Evolutionary conservation across 768 basidiomycete genomes (phyloP).

Genomic region (Suillus variegatus): DNA sequence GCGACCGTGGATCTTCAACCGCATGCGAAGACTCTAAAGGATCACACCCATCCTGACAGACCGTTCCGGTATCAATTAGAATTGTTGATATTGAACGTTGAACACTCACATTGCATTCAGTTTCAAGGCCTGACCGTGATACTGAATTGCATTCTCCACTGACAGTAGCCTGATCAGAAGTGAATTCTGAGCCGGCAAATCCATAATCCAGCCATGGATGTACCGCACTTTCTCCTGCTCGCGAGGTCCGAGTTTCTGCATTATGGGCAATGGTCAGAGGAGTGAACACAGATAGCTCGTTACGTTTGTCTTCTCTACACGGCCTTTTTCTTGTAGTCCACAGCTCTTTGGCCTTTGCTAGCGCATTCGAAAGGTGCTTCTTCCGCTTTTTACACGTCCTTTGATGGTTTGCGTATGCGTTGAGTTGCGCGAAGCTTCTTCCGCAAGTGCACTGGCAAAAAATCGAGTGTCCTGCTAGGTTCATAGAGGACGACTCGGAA

Average conservation of each 20-base stretch:
- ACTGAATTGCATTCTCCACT: neutral
- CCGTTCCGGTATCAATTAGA: neutral
- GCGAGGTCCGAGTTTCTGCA: neutral
- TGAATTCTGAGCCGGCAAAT: neutral
- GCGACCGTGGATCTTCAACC: neutral
- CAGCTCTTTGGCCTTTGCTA: conserved; percentile 8
- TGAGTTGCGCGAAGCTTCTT: neutral
- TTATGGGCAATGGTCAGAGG: neutral
- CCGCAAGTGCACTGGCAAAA: neutral
- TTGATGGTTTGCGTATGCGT: neutral
- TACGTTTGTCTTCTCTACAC: neutral
- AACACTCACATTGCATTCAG: neutral
- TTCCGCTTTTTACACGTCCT: neutral
- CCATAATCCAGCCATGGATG: neutral
- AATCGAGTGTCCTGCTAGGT: neutral
- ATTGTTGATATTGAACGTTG: neutral
- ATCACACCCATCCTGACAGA: neutral
- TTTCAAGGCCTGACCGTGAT: too few relatives aligned
- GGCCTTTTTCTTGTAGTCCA: neutral
- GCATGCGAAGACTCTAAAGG: neutral
- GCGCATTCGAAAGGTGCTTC: neutral
- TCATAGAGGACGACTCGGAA: neutral
- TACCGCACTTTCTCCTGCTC: neutral
- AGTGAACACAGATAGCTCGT: neutral
- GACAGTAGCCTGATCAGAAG: neutral